phyloP scores from a whole-genome alignment of 1,284 basidiomycete species.

The Volvariella volvacea region DNA sequence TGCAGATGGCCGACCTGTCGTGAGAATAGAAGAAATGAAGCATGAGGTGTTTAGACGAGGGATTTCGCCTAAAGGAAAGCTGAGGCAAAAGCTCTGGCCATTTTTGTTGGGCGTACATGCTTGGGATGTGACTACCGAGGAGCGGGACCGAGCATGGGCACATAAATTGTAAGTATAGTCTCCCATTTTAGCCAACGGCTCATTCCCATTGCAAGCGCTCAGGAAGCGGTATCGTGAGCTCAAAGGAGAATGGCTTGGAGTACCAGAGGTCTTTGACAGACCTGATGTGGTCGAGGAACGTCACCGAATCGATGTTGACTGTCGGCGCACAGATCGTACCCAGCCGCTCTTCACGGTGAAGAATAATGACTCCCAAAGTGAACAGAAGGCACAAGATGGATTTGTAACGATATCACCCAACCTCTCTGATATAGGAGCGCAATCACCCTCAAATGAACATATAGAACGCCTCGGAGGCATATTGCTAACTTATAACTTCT shows the following conservation, averaged over 20 bases:
- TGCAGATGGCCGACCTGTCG: slow-evolving; percentile 58
- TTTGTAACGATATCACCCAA: slow-evolving; percentile 69
- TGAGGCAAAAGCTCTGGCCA: slow-evolving; percentile 81
- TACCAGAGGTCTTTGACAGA: slow-evolving; percentile 74
- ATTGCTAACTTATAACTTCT: slow-evolving; percentile 90
- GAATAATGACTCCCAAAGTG: slow-evolving; percentile 23
- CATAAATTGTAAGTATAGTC: slow-evolving; percentile 50
- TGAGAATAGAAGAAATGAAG: slow-evolving; percentile 64
- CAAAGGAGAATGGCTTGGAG: slow-evolving; percentile 77
- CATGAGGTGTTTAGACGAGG: slow-evolving; percentile 75
- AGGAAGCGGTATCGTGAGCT: slow-evolving; percentile 65
- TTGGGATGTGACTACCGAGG: slow-evolving; percentile 61
- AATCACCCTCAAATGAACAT: slow-evolving; percentile 82
- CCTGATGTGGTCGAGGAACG: slow-evolving; percentile 79
- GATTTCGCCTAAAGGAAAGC: slow-evolving; percentile 41
- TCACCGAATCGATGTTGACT: slow-evolving; percentile 92
- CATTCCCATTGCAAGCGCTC: slow-evolving; percentile 4
- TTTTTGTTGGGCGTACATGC: slow-evolving; percentile 81
- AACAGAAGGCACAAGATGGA: slow-evolving; percentile 36
- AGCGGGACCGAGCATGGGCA: slow-evolving; percentile 53
- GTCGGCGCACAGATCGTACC: slow-evolving; percentile 91
- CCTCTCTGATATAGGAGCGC: slow-evolving; percentile 67
- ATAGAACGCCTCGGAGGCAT: slow-evolving; percentile 76
- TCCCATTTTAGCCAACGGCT: background rate
- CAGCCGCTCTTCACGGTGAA: slow-evolving; percentile 79